Base-by-base conservation (phyloP, 495 filamentous ascomycete species). In the Aspergillus baeticus region DNA sequence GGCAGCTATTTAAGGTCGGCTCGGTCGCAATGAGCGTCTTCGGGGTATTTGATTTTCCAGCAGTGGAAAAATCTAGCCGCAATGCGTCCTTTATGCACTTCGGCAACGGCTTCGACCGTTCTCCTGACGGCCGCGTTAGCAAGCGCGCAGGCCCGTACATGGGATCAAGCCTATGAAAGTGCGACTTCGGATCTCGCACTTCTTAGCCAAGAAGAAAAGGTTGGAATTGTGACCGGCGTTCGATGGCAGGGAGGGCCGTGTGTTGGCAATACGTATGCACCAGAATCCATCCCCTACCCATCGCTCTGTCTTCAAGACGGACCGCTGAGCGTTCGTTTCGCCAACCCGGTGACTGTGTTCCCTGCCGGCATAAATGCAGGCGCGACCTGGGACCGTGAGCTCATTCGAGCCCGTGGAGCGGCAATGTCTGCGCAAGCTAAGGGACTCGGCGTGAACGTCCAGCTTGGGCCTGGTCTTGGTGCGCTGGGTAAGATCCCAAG, bases 201-300 rank as follows among this genome's bases (percentile, higher is more conserved):
- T 5, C 72, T 95, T 59, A 92, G 87, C 0, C 68, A 92, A 33
- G 69, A 85, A 18, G 90, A 95, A 75, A 95, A 93, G 74, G 83
- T 91, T 65, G 91, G 92, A 63, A 67, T 95, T 54, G 92, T 88
- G 2, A 93, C 90, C 0, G 90, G 90, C 61, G 91, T 88, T 1
- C 92, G 89, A 0, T 90, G 90, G 63, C 77, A 78, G 55, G 76
- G 77, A 10, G 87, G 86, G 42, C 78, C 82, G 54, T 92, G 90
- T 63, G 90, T 95, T 8, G 90, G 90, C 20, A 81, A 93, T 48
- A 77, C 73, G 36, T 89, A 89, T 3, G 65, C 83, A 5, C 65
- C 77, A 10, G 67, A 68, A 15, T 63, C 66, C 13, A 60, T 76
- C 50, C 65, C 71, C 10, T 77, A 81, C 49, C 75, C 73, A 3